phyloP scores from a whole-genome alignment of 1,284 basidiomycete genomes.

The Naganishia cerealis region DNA sequence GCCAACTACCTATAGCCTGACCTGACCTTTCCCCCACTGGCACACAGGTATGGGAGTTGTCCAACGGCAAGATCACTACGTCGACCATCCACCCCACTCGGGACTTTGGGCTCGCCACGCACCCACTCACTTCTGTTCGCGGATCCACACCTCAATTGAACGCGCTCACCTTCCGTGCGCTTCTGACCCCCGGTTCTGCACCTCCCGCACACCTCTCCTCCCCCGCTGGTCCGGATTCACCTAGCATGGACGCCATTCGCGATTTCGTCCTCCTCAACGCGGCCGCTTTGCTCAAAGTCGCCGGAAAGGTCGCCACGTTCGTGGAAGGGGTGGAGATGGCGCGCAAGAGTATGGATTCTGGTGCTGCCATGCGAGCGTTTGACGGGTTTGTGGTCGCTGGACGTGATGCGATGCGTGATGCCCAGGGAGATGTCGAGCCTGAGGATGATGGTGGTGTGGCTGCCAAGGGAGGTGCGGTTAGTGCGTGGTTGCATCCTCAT shows the following conservation, averaged over 20 bases:
- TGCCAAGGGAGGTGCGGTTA: constrained; percentile 53
- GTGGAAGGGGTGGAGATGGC: constrained; percentile 73
- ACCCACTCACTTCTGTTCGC: constrained; percentile 69
- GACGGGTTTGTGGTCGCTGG: constrained; percentile 58
- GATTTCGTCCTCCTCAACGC: constrained; percentile 86
- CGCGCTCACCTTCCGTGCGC: constrained; percentile 55
- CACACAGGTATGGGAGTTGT: constrained; percentile 58
- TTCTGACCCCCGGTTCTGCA: constrained; percentile 51
- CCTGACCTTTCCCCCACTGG: too few species aligned
- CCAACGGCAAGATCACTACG: constrained; percentile 52
- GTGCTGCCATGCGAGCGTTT: constrained; percentile 73
- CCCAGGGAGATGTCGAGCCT: constrained; percentile 36
- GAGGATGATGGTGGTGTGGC: constrained; percentile 54
- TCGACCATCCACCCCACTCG: constrained; percentile 53
- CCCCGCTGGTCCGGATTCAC: constrained; percentile 55
- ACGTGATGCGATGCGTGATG: constrained; percentile 51
- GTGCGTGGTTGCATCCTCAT: constrained; percentile 42
- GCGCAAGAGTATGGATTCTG: constrained; percentile 68
- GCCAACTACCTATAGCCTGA: constrained; percentile 1
- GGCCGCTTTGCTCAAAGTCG: constrained; percentile 75
- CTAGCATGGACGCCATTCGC: constrained; percentile 62
- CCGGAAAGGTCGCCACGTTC: constrained; percentile 69
- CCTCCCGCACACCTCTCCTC: constrained; percentile 47
- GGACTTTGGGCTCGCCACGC: constrained; percentile 70
- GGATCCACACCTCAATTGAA: constrained; percentile 75